Evolutionary conservation across 495 filamentous ascomycete genomes (phyloP).

Genomic region (Pseudevernia furfuracea): DNA sequence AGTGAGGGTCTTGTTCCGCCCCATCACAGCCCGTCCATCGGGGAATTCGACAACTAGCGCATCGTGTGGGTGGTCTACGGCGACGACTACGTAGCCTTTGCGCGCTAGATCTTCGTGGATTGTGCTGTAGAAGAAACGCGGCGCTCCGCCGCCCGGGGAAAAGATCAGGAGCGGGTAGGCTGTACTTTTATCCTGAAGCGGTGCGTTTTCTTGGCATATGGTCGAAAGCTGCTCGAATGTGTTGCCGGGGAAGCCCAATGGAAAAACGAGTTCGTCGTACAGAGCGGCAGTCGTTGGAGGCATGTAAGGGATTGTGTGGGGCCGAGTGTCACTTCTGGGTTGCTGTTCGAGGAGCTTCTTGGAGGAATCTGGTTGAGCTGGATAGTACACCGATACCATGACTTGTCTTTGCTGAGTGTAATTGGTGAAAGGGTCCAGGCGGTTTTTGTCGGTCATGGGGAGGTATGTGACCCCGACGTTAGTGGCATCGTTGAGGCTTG

Average conservation of each 20-base stretch:
- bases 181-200: not conserved
- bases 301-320: not conserved
- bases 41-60: slow-evolving; percentile 43
- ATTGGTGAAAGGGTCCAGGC: slow-evolving; percentile 9
- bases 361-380: not conserved
- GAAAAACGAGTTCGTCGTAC: not conserved
- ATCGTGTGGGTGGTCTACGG: slow-evolving; percentile 47
- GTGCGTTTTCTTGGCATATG: not conserved
- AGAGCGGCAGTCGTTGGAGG: not conserved
- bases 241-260: not conserved
- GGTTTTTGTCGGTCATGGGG: not conserved
- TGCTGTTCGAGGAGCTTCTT: not conserved
- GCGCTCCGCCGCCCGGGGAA: slow-evolving; percentile 31
- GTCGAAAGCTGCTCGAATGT: slow-evolving; percentile 6
- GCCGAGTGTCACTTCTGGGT: not conserved
- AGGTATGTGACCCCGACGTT: not conserved
- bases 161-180: slow-evolving; percentile 33
- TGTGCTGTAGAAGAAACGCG: slow-evolving; percentile 35
- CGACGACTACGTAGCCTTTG: slow-evolving; percentile 39
- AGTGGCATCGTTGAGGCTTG: not conserved
- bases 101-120: slow-evolving; percentile 39
- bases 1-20: slow-evolving; percentile 16
- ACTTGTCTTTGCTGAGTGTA: not conserved
- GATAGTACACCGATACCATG: slow-evolving; percentile 4
- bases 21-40: slow-evolving; percentile 32